Evolutionary conservation across 2,329 filamentous ascomycete species (phyloP).

Genomic region (Hymenoscyphus fructigenus): DNA sequence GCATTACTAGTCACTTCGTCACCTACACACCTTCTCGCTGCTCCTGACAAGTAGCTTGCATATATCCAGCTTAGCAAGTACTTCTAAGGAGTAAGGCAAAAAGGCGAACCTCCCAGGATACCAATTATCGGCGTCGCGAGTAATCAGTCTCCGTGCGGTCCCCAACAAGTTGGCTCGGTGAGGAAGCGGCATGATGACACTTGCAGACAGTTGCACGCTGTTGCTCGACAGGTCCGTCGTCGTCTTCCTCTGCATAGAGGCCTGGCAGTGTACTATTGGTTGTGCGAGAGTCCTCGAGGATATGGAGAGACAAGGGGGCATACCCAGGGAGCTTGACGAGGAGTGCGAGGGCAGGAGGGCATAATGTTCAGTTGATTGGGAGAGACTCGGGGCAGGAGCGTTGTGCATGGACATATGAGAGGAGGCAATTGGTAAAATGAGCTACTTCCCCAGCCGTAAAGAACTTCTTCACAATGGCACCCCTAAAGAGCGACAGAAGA

Average conservation of each 20-base stretch:
- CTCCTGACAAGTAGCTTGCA: neutral
- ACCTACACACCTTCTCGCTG: neutral
- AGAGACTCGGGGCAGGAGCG: neutral
- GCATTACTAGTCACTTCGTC: neutral
- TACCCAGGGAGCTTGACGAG: neutral
- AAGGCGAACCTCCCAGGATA: neutral
- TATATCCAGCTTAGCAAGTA: neutral
- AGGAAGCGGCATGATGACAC: neutral
- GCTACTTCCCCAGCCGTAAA: neutral
- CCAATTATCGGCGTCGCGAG: neutral
- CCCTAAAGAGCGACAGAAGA: neutral
- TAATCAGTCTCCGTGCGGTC: neutral
- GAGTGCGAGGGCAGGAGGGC: neutral
- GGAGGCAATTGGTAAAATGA: neutral
- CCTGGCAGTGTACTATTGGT: neutral
- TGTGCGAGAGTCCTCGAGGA: neutral
- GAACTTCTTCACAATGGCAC: neutral
- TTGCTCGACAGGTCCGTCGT: neutral
- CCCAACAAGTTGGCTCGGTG: neutral
- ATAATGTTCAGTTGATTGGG: neutral
- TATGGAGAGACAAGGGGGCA: neutral
- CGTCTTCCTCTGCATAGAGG: neutral
- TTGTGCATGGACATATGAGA: neutral
- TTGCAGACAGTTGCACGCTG: neutral
- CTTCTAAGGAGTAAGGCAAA: slow-evolving; percentile 1